These are phyloP conservation scores for Nicotiana otophora DNA, from an alignment of 257 asterid genomes.

Conservation along the genomic window DNA sequence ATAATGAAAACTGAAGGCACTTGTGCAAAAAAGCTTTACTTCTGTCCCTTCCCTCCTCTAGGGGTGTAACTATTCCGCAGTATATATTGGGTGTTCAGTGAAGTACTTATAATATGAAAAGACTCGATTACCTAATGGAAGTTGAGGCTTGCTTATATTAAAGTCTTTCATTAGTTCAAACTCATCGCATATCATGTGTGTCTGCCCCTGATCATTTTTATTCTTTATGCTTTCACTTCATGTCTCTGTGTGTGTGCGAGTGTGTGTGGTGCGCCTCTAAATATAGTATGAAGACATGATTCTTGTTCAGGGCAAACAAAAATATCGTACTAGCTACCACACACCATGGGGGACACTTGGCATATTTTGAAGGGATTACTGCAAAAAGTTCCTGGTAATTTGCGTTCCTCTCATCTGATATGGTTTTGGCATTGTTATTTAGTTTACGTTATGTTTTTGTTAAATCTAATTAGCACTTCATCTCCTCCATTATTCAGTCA, in stretches of 20 bases:
- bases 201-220: neutral
- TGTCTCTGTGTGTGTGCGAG: neutral
- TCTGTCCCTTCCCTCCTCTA: neutral
- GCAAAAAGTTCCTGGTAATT: conserved; percentile 64
- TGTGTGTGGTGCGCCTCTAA: neutral
- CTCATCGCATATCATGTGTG: neutral
- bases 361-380: conserved; percentile 71
- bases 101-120: neutral
- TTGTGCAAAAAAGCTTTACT: neutral
- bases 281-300: neutral
- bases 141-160: neutral
- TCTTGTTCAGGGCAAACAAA: conserved; percentile 50
- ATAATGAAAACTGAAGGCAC: neutral
- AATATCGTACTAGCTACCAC: conserved; percentile 75
- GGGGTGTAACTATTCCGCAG: neutral
- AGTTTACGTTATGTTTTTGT: neutral
- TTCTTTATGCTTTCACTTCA: neutral
- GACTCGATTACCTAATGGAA: neutral
- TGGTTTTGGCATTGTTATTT: conserved; percentile 5
- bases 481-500: neutral
- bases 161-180: neutral
- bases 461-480: neutral
- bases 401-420: neutral
- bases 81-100: neutral
- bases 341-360: conserved; percentile 80